Conservation (phyloP, 148 eudicot species). For the Fagopyrum tataricum region DNA sequence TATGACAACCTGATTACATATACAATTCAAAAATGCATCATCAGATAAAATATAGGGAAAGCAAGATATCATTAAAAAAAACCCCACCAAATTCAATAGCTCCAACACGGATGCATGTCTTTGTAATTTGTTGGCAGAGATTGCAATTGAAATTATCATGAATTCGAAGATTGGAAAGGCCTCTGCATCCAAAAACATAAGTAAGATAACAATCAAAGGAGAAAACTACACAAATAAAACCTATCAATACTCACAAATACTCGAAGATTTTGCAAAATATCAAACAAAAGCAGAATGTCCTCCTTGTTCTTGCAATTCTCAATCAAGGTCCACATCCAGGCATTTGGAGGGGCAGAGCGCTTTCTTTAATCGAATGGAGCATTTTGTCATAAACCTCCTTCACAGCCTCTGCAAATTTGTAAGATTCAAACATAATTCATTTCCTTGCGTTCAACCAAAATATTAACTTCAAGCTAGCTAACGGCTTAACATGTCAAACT, state of each 20-base stretch:
- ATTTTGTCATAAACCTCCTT: constrained; percentile 71
- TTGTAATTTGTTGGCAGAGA: constrained; percentile 72
- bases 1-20: neutral
- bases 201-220: constrained; percentile 10
- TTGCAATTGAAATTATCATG: constrained; percentile 64
- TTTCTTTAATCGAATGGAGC: constrained; percentile 44
- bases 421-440: constrained; percentile 5
- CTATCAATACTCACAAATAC: constrained; percentile 54
- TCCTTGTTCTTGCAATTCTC: constrained; percentile 47
- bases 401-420: constrained; percentile 46
- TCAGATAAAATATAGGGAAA: neutral
- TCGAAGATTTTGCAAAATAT: constrained; percentile 56
- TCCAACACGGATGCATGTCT: constrained; percentile 70
- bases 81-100: constrained; percentile 68
- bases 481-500: neutral
- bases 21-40: neutral
- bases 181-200: constrained; percentile 43
- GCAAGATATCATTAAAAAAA: neutral
- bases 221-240: neutral
- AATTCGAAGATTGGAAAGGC: constrained; percentile 80
- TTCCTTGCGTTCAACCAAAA: neutral
- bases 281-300: constrained; percentile 69
- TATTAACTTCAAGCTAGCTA: neutral
- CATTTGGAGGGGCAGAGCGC: constrained; percentile 83
- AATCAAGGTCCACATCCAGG: constrained; percentile 83